A percentile compares a stretch with the other conserved stretches of the same genome.
Conservation (phyloP, 1,284 basidiomycete species). For the Pascua guehoae region DNA sequence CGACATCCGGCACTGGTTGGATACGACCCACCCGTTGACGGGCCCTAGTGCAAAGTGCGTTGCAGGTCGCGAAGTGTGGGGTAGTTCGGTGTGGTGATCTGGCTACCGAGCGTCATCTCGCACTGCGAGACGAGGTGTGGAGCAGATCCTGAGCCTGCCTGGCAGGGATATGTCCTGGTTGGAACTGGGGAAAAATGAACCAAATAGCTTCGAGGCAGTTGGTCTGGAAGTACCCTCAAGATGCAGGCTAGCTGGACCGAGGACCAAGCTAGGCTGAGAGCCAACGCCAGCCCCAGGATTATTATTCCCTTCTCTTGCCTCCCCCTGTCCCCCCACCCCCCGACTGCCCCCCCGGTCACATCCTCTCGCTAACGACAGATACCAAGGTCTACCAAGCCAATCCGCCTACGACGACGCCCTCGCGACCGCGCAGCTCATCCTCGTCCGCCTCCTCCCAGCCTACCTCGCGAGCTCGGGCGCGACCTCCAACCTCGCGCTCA, state of each 20-base stretch:
- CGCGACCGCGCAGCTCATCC: constrained; percentile 35
- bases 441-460: constrained; percentile 31
- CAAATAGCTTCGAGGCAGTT: no score
- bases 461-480: constrained; percentile 21
- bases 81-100: no score
- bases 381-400: constrained; percentile 36
- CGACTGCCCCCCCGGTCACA: no score
- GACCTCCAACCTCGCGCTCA: constrained; percentile 16
- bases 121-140: not conserved
- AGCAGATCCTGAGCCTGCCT: constrained; percentile 2
- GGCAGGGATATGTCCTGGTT: not conserved
- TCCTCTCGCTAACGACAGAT: constrained; percentile 15
- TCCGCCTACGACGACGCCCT: constrained; percentile 38
- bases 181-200: no score
- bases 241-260: no score
- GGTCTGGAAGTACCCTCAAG: no score
- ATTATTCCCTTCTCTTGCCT: no score
- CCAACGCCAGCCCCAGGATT: no score
- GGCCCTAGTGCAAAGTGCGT: constrained; percentile 30
- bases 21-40: constrained; percentile 27
- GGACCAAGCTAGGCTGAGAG: no score
- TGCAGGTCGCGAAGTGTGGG: not conserved
- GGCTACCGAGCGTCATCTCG: no score
- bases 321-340: no score
- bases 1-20: constrained; percentile 39